Conservation (phyloP, 768 basidiomycete genomes). For the Basidioascus undulatus region DNA sequence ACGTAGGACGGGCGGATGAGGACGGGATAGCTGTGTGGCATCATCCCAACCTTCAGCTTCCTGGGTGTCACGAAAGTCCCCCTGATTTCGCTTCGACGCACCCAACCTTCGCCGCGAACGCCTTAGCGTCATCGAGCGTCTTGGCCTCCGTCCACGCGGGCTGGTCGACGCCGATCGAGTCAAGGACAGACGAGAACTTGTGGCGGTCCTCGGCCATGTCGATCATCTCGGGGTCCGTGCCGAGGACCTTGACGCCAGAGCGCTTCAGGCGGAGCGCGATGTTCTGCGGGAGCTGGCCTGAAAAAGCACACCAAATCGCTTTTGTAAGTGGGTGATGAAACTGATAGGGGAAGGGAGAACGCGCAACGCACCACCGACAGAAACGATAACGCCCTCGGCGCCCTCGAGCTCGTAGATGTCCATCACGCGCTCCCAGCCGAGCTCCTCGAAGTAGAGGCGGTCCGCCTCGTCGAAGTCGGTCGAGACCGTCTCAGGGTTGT, state of each 20-base stretch:
- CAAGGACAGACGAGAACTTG: conserved; percentile 94
- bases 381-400: conserved; percentile 81
- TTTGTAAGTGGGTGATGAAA: not conserved
- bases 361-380: conserved; percentile 68
- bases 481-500: conserved; percentile 97
- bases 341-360: not conserved
- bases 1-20: conserved; percentile 97
- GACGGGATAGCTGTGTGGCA: conserved; percentile 52
- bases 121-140: conserved; percentile 68
- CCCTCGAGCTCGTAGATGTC: conserved; percentile 95
- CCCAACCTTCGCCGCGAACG: conserved; percentile 66
- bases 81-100: conserved; percentile 18
- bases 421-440: conserved; percentile 96
- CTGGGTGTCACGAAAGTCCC: not conserved
- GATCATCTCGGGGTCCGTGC: conserved; percentile 83
- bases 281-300: conserved; percentile 93
- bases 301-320: not conserved
- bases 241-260: conserved; percentile 72
- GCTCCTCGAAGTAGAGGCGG: conserved; percentile 90
- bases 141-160: conserved; percentile 88
- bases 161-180: conserved; percentile 85
- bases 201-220: conserved; percentile 96
- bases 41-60: conserved; percentile 1
- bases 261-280: conserved; percentile 88
- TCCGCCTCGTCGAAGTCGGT: conserved; percentile 99